Conservation (phyloP, 257 asterid genomes). For the Solanum piurae region DNA sequence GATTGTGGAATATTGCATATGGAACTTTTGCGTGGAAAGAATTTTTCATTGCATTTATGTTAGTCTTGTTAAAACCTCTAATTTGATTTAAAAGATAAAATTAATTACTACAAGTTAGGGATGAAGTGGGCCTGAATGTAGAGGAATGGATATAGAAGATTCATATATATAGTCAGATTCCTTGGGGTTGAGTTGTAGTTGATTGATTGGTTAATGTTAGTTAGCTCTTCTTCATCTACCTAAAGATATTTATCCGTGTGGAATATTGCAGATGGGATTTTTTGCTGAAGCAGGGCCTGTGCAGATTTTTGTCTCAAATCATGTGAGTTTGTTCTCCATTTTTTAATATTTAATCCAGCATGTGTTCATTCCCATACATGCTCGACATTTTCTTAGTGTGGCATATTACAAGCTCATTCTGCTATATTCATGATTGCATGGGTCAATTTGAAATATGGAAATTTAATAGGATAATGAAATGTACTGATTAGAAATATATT, state of each 20-base stretch:
- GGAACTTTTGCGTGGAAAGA: background rate
- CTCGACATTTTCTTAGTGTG: background rate
- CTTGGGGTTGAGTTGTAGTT: background rate
- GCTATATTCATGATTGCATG: background rate
- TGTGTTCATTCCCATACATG: background rate
- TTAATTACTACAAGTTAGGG: background rate
- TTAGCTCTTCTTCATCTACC: background rate
- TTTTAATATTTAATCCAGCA: background rate
- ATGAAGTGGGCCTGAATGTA: background rate
- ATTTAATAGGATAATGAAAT: background rate
- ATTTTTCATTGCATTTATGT: background rate
- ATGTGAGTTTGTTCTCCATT: constrained; percentile 30
- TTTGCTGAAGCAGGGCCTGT: constrained; percentile 99
- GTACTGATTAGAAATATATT: background rate
- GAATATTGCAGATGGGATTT: constrained; percentile 81
- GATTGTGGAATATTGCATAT: background rate
- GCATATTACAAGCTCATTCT: background rate
- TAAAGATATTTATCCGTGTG: background rate
- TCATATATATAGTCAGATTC: background rate
- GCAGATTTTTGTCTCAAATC: constrained; percentile 84
- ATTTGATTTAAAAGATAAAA: background rate
- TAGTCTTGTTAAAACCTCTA: background rate
- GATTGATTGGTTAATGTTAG: background rate
- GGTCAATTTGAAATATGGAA: background rate
- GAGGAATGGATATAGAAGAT: background rate